phyloP scores from a whole-genome alignment of 176 grass and related monocot species.

The Hordeum vulgare region DNA sequence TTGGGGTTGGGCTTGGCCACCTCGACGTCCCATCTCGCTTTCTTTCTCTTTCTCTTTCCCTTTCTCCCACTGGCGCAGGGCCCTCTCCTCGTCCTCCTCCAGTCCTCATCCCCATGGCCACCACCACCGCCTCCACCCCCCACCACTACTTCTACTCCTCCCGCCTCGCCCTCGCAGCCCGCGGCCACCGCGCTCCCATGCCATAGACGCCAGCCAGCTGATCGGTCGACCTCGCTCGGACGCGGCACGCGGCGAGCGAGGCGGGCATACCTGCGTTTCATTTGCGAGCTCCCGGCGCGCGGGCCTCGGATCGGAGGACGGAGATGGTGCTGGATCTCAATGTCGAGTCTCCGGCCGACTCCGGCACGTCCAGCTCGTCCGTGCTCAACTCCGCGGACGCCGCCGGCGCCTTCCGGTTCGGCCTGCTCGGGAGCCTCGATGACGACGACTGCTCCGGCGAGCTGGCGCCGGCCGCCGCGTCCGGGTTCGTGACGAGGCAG shows the following conservation, averaged over 20 bases:
- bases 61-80: conserved; percentile 25
- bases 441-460: conserved; percentile 34
- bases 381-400: conserved; percentile 37
- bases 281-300: no score
- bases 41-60: conserved; percentile 34
- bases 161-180: not conserved
- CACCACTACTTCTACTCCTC: not conserved
- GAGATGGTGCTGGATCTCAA: conserved; percentile 96
- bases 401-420: conserved; percentile 27
- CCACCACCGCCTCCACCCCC: not conserved
- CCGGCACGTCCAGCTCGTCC: conserved; percentile 58
- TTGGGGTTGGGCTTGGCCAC: conserved; percentile 31
- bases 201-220: not conserved
- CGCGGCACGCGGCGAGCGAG: not conserved
- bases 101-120: conserved; percentile 19
- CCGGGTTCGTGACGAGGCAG: conserved; percentile 53
- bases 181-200: not conserved
- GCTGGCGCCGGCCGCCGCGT: not conserved
- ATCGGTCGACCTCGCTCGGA: not conserved
- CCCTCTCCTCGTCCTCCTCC: conserved; percentile 5
- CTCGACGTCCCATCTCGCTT: conserved; percentile 39
- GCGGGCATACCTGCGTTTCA: no score
- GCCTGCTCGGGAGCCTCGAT: conserved; percentile 34
- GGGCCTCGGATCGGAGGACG: not conserved
- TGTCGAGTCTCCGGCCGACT: conserved; percentile 57